Conservation (phyloP, 441 rosid species). For the Viola pubescens region DNA sequence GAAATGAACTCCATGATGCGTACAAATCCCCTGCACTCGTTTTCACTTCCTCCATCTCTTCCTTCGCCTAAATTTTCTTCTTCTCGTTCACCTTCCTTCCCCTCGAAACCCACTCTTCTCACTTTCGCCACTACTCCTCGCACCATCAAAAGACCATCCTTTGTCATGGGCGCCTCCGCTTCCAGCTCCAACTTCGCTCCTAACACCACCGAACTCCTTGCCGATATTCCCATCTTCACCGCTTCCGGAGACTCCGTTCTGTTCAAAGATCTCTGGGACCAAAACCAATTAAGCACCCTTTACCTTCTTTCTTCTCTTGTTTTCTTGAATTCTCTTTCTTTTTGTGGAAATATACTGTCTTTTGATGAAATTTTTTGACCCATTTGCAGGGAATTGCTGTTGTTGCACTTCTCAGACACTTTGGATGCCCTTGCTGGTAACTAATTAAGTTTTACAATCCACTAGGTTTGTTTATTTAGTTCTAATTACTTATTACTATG, state of each 20-base stretch:
- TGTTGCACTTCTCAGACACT: too few relatives aligned
- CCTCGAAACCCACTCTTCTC: conserved; percentile 7
- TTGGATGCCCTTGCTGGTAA: too few relatives aligned
- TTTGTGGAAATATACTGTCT: not conserved
- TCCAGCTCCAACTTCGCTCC: conserved; percentile 23
- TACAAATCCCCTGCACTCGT: not conserved
- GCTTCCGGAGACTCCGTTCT: conserved; percentile 48
- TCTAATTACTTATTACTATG: too few relatives aligned
- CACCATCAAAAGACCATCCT: conserved; percentile 4
- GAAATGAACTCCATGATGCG: not conserved
- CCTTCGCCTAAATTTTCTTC: not conserved
- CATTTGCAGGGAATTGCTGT: not conserved
- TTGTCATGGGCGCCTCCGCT: conserved; percentile 29
- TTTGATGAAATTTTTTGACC: not conserved
- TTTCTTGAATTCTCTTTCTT: not conserved
- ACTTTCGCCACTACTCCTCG: not conserved
- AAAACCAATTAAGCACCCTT: conserved; percentile 13
- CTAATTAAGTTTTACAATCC: too few relatives aligned
- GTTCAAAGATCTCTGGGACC: conserved; percentile 76
- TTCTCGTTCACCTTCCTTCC: not conserved
- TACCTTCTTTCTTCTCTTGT: not conserved
- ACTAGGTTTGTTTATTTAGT: too few relatives aligned
- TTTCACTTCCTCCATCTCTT: too few relatives aligned
- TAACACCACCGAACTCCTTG: conserved; percentile 38
- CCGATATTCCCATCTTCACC: conserved; percentile 50